phyloP scores from a whole-genome alignment of 768 basidiomycete genomes.

The Symmetrospora coprosmae region DNA sequence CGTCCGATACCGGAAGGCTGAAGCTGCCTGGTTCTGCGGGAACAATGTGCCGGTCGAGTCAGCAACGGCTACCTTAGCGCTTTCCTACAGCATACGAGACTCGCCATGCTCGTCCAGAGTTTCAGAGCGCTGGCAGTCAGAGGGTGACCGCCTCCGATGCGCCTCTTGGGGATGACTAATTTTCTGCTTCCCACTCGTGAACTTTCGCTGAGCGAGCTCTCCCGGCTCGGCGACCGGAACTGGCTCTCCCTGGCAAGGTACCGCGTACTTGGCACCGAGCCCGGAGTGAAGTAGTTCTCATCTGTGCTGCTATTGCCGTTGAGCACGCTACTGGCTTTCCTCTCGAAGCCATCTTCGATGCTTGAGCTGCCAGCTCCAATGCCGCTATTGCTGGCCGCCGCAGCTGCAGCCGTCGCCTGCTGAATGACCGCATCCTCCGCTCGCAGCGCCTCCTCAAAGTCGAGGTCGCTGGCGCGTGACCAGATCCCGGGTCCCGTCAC shows the following conservation, averaged over 20 bases:
- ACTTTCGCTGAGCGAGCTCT: conserved; percentile 7
- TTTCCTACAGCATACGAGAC: too few species aligned
- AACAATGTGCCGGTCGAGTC: too few species aligned
- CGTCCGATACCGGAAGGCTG: conserved; percentile 67
- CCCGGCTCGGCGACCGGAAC: conserved; percentile 3
- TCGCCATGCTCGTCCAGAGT: conserved; percentile 44
- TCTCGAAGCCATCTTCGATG: conserved; percentile 16
- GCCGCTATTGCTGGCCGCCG: not conserved
- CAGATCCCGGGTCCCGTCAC: conserved; percentile 74
- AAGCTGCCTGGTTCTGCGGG: conserved; percentile 73
- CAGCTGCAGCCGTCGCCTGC: not conserved
- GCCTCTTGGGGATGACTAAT: conserved; percentile 14
- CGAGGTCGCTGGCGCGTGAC: conserved; percentile 75
- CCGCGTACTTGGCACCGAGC: conserved; percentile 35
- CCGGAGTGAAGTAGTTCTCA: conserved; percentile 7
- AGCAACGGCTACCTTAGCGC: too few species aligned
- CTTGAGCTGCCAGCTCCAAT: conserved; percentile 24
- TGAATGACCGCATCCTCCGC: conserved; percentile 53
- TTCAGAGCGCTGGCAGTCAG: conserved; percentile 37
- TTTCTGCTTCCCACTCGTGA: not conserved
- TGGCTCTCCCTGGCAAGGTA: conserved; percentile 10
- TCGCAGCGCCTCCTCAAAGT: conserved; percentile 59
- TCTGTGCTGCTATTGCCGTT: conserved; percentile 16
- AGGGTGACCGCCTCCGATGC: conserved; percentile 32
- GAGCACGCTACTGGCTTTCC: conserved; percentile 27